Conservation (phyloP, 1,139 yeast genomes). For the Saccharomyces hybrid region DNA sequence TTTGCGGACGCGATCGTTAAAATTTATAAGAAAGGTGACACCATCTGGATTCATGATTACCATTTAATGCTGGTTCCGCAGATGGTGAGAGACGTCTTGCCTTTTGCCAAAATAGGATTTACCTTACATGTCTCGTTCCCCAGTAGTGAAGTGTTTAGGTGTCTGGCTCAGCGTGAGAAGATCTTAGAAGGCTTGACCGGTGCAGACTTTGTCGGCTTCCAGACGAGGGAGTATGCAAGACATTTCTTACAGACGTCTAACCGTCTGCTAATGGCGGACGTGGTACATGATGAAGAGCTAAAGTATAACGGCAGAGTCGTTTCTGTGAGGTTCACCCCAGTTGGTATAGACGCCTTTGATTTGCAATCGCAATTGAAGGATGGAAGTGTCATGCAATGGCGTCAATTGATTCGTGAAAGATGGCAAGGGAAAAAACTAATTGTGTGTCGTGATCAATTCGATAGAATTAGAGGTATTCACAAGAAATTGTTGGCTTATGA, state of each 20-base stretch:
- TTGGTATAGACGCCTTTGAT: constrained; percentile 75
- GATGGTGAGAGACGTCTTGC: constrained; percentile 70
- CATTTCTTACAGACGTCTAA: constrained; percentile 91
- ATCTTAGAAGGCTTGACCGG: constrained; percentile 81
- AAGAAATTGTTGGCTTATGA: constrained; percentile 87
- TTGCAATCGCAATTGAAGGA: constrained; percentile 41
- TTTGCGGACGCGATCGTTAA: constrained; percentile 72
- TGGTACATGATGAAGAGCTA: constrained; percentile 59
- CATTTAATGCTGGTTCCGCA: constrained; percentile 81
- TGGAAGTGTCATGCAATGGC: constrained; percentile 61
- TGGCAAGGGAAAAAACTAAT: constrained; percentile 65
- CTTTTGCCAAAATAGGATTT: constrained; percentile 83
- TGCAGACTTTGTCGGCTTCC: constrained; percentile 82
- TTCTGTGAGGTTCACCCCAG: constrained; percentile 63
- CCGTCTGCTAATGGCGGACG: constrained; percentile 74
- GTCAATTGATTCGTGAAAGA: constrained; percentile 61
- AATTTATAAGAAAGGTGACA: constrained; percentile 58
- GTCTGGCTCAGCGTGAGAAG: constrained; percentile 78
- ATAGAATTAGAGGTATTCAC: constrained; percentile 78
- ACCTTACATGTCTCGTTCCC: constrained; percentile 94
- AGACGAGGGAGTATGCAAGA: constrained; percentile 85
- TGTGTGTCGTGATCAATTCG: constrained; percentile 84
- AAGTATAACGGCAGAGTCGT: constrained; percentile 61
- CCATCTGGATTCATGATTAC: constrained; percentile 91
- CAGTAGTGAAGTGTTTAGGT: constrained; percentile 88